Evolutionary conservation across 2,329 filamentous ascomycete species (phyloP).

Genomic region (Cercospora sp.): DNA sequence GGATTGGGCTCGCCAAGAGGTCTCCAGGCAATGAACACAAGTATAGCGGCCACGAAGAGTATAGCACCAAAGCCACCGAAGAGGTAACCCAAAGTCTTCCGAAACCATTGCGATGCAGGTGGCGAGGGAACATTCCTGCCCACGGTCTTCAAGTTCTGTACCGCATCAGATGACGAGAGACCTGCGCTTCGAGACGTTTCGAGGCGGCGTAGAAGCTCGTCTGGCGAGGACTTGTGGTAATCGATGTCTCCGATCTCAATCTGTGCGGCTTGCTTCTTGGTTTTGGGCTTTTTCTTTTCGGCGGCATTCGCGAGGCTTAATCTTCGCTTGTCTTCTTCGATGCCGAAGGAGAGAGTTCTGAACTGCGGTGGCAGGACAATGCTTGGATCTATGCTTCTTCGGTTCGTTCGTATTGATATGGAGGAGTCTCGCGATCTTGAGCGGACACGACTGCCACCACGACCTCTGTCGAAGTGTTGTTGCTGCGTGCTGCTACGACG

Average conservation of each 20-base stretch:
- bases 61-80: slow-evolving; percentile 76
- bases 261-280: slow-evolving; percentile 11
- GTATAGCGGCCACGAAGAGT: slow-evolving; percentile 65
- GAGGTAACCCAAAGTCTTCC: slow-evolving; percentile 66
- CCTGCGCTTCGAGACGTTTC: slow-evolving; percentile 58
- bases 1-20: slow-evolving; percentile 58
- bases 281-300: slow-evolving; percentile 35
- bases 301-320: slow-evolving; percentile 30
- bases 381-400: slow-evolving; percentile 45
- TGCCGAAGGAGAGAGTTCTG: slow-evolving; percentile 48
- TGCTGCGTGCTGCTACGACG: slow-evolving; percentile 19
- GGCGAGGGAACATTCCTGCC: slow-evolving; percentile 68
- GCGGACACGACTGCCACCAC: slow-evolving; percentile 12
- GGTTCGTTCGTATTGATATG: slow-evolving; percentile 40
- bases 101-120: slow-evolving; percentile 61
- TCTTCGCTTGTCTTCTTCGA: slow-evolving; percentile 39
- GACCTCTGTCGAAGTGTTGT: slow-evolving; percentile 16
- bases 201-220: slow-evolving; percentile 62
- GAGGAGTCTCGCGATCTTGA: slow-evolving; percentile 34
- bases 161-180: slow-evolving; percentile 60
- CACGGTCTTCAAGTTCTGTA: slow-evolving; percentile 58
- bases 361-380: slow-evolving; percentile 48
- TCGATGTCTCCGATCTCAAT: slow-evolving; percentile 53
- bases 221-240: slow-evolving; percentile 63
- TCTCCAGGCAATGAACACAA: slow-evolving; percentile 76